Evolutionary conservation across 2,329 filamentous ascomycete genomes (phyloP).

Genomic region (Grosmannia penicillata): DNA sequence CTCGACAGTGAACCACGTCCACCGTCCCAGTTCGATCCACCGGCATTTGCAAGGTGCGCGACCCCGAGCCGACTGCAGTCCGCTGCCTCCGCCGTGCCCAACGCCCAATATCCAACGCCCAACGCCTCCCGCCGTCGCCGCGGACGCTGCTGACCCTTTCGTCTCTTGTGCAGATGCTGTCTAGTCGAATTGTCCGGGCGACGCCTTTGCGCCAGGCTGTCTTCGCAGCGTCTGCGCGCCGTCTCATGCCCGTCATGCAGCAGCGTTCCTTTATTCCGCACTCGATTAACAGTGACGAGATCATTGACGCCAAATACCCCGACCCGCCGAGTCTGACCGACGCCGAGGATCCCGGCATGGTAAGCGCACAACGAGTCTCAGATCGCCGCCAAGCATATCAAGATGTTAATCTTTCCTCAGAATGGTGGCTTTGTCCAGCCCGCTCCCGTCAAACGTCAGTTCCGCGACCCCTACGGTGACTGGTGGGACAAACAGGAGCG

Average conservation of each 20-base stretch:
- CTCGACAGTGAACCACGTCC: not conserved
- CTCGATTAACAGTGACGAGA: slow-evolving; percentile 28
- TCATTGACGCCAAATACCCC: slow-evolving; percentile 37
- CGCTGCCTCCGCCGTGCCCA: not conserved
- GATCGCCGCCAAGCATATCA: not conserved
- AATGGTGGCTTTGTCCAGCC: slow-evolving; percentile 79
- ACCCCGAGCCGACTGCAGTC: not conserved
- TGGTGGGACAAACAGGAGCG: slow-evolving; percentile 99
- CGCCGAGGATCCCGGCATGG: slow-evolving; percentile 52
- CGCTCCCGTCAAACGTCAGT: slow-evolving; percentile 67
- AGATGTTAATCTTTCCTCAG: slow-evolving; percentile 26
- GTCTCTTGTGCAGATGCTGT: slow-evolving; percentile 37
- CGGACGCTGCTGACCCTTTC: not conserved
- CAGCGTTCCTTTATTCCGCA: slow-evolving; percentile 42
- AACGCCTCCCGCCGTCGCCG: no score
- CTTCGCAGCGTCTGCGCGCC: slow-evolving; percentile 29
- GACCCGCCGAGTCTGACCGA: slow-evolving; percentile 34
- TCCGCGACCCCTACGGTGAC: slow-evolving; percentile 80
- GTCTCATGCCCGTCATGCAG: slow-evolving; percentile 34
- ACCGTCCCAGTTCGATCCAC: slow-evolving; percentile 5
- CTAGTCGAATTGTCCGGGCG: slow-evolving; percentile 41
- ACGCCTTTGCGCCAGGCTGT: slow-evolving; percentile 29
- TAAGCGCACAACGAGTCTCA: slow-evolving; percentile 22
- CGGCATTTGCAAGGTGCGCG: slow-evolving; percentile 5
- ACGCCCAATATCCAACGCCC: not conserved